phyloP scores from a whole-genome alignment of 2,329 filamentous ascomycete genomes.

The Purpureocillium lavendulum region DNA sequence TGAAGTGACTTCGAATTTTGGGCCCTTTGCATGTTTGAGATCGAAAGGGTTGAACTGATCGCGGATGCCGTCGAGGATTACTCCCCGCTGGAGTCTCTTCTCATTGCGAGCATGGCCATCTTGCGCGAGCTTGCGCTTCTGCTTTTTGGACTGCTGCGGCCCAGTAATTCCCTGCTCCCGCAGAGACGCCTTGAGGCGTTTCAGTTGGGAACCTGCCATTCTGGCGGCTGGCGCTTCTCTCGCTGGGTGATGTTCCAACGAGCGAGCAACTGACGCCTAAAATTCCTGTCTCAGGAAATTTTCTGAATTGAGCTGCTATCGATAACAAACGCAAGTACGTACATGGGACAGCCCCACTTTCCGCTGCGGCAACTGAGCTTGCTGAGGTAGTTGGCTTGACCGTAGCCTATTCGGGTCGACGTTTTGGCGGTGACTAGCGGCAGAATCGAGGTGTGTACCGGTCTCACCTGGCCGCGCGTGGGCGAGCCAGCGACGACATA shows the following conservation, averaged over 20 bases:
- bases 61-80: conserved; percentile 75
- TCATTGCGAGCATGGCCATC: conserved; percentile 57
- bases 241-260: not conserved
- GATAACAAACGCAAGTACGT: conserved; percentile 7
- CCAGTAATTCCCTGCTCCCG: conserved; percentile 83
- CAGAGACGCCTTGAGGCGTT: conserved; percentile 86
- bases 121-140: conserved; percentile 67
- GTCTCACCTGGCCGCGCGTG: too few relatives aligned
- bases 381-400: too few relatives aligned
- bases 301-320: conserved; percentile 7
- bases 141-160: conserved; percentile 91
- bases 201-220: conserved; percentile 95
- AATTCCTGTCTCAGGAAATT: conserved; percentile 2
- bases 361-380: too few relatives aligned
- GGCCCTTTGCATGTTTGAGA: conserved; percentile 69
- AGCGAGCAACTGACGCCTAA: not conserved
- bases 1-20: conserved; percentile 79
- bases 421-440: conserved; percentile 12
- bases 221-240: conserved; percentile 11
- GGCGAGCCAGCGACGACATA: too few relatives aligned
- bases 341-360: too few relatives aligned
- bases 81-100: conserved; percentile 67
- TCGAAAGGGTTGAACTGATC: conserved; percentile 99
- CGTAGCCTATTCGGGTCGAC: conserved; percentile 4
- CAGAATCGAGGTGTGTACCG: too few relatives aligned